Conservation (phyloP, 768 basidiomycete species). For the Mycena vulgaris region DNA sequence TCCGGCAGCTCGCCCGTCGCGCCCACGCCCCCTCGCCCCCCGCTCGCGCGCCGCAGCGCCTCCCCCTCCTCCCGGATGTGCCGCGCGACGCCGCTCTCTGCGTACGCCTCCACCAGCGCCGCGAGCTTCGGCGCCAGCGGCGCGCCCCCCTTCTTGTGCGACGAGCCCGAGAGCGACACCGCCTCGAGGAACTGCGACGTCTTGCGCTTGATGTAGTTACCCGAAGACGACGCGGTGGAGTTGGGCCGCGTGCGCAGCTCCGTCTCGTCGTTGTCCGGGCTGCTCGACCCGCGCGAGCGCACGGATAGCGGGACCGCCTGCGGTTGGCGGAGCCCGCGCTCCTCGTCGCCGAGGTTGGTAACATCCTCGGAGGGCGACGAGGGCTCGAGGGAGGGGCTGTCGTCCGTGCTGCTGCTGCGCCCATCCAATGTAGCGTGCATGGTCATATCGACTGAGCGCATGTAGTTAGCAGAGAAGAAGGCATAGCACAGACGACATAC, state of each 20-base stretch:
- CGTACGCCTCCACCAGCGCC: conserved; percentile 81
- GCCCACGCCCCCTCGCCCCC: conserved; percentile 43
- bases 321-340: conserved; percentile 66
- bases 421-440: conserved; percentile 67
- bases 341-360: conserved; percentile 74
- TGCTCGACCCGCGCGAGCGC: conserved; percentile 55
- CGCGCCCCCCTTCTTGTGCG: conserved; percentile 41
- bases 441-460: conserved; percentile 75
- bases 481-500: conserved; percentile 62
- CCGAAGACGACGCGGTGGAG: conserved; percentile 54
- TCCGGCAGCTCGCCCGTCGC: conserved; percentile 70
- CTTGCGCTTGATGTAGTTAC: conserved; percentile 75
- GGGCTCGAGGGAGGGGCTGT: conserved; percentile 61
- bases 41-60: conserved; percentile 55
- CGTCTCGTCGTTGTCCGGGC: conserved; percentile 59
- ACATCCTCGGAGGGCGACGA: conserved; percentile 52
- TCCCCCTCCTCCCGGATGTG: conserved; percentile 76
- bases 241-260: conserved; percentile 66
- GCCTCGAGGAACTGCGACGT: conserved; percentile 81
- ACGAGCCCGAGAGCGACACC: conserved; percentile 56
- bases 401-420: conserved; percentile 52
- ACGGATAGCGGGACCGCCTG: conserved; percentile 54
- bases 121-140: conserved; percentile 73
- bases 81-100: conserved; percentile 74
- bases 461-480: background rate